Evolutionary conservation across 192 early-diverging fungal species (phyloP), one percentile per base, ranked within the genome.

Genomic region (Linderina pennispora): DNA sequence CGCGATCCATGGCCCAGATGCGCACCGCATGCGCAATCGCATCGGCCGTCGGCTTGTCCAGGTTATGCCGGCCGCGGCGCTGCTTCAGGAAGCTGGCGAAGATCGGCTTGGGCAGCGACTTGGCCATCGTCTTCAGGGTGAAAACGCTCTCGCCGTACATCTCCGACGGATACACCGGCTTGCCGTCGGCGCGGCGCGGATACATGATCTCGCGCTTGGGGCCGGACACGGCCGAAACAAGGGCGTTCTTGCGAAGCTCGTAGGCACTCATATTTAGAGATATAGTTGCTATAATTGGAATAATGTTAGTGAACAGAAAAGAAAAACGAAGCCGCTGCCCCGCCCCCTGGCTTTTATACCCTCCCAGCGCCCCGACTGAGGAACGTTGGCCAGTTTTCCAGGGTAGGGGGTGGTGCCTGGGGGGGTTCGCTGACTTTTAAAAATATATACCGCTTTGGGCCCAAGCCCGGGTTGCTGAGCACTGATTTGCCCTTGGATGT

Each of bases 1-100:
- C 91, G 59, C 86, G 86, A 63, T 94, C 87, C 89, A 94, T 89
- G 54, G 97, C 92, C 97, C 97, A 99, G 48, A 95, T 84, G 26
- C 88, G 83, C 47, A 88, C 97, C 20, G 97, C 97, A 65, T 99
- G 97, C n/a, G 94, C 92, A 45, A 99, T 89, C 31, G 94, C 91
- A 77, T 99, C 97, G 19, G 97, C 93, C 18, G 94, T 99, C 23
- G 83, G 79, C 49, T 90, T 84, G 74, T 96, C 93, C 44, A 99
- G 69, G 33, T 81, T 76, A 62, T 89, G 82, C 35, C 89, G 80
- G 55, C 94, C 94, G 62, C 91, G 79, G 23, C 90, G 79, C 77
- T 99, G 97, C 80, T 90, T 87, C 45, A 88, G 63, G 78, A 97
- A 99, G 33, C 82, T 85, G 43, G 84, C 81, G 69, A 85, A 97